Percentiles rank a stretch among this genome's conserved stretches.
Conservation (phyloP, 345 rosid genomes). For the Geranium brycei region DNA sequence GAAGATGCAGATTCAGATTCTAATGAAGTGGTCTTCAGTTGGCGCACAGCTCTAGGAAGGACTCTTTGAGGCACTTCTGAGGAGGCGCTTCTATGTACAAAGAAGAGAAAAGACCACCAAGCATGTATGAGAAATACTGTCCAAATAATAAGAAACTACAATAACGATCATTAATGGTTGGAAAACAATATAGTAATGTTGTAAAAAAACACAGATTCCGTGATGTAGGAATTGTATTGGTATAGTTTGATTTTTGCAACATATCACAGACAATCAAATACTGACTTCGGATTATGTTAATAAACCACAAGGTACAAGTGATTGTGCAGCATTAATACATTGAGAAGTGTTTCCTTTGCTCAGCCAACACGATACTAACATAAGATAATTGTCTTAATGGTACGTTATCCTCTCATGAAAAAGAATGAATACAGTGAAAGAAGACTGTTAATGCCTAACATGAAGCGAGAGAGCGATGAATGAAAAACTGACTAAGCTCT, state of each 20-base stretch:
- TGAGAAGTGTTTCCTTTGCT: background rate
- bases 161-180: background rate
- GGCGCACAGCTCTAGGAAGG: constrained; percentile 67
- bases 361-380: background rate
- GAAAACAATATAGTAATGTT: background rate
- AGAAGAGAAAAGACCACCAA: constrained; percentile 4
- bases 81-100: constrained; percentile 35
- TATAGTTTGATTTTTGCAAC: background rate
- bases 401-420: background rate
- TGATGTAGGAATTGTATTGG: background rate
- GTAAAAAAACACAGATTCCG: background rate
- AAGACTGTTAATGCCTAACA: background rate
- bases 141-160: background rate
- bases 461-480: too few species aligned
- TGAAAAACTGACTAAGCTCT: background rate
- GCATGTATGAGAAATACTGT: background rate
- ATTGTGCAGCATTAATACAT: background rate
- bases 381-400: background rate
- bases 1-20: constrained; percentile 51
- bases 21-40: constrained; percentile 41
- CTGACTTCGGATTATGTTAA: too few species aligned
- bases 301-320: too few species aligned
- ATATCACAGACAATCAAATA: too few species aligned
- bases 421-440: background rate
- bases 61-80: constrained; percentile 59